Conservation (phyloP, 768 basidiomycete genomes). For the Lenzites betulinus region DNA sequence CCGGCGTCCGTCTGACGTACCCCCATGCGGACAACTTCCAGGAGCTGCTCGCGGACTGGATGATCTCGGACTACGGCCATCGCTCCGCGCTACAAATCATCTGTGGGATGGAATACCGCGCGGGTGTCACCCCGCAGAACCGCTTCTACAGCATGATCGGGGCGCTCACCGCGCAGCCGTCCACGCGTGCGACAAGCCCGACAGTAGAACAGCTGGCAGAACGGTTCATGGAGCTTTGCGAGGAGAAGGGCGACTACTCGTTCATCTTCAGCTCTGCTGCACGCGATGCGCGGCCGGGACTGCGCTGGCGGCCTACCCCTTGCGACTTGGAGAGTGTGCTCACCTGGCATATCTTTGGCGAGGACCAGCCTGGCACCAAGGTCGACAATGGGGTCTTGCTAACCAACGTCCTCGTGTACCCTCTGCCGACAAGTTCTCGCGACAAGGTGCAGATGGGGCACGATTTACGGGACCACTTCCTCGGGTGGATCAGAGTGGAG, state of each 20-base stretch:
- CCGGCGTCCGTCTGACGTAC: slow-evolving; percentile 3
- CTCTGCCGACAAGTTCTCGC: not conserved
- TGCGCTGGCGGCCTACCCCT: slow-evolving; percentile 16
- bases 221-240: slow-evolving; percentile 20
- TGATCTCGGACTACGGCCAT: slow-evolving; percentile 4
- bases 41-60: slow-evolving; percentile 19
- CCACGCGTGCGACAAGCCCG: slow-evolving; percentile 12
- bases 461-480: not conserved
- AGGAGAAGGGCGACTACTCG: slow-evolving; percentile 28
- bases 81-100: slow-evolving; percentile 23
- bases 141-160: slow-evolving; percentile 27
- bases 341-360: slow-evolving; percentile 7
- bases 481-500: not conserved
- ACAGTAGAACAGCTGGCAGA: slow-evolving; percentile 21
- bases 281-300: slow-evolving; percentile 12
- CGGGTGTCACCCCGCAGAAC: slow-evolving; percentile 11
- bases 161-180: slow-evolving; percentile 16
- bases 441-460: not conserved
- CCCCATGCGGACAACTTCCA: slow-evolving; percentile 23
- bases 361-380: not conserved
- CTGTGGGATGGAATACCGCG: slow-evolving; percentile 12
- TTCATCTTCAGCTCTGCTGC: slow-evolving; percentile 21
- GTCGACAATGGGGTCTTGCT: slow-evolving; percentile 2
- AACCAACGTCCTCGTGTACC: not conserved
- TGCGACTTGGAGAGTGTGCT: not conserved